Evolutionary conservation across 2,329 filamentous ascomycete genomes (phyloP).

Genomic region (Talaromyces amestolkiae): DNA sequence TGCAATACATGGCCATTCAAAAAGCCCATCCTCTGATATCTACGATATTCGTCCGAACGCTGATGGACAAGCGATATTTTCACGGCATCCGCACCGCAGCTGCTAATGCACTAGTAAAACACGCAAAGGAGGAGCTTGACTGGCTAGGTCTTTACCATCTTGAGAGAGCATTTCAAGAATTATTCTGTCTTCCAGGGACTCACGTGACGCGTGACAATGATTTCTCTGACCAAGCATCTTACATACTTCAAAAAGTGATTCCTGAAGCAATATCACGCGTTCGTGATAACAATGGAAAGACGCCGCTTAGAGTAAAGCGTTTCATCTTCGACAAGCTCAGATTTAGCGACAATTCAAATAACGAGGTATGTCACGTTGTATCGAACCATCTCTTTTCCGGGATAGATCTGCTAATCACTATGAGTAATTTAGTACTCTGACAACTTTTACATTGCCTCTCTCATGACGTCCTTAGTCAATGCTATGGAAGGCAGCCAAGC

Average conservation of each 20-base stretch:
- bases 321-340: conserved; percentile 87
- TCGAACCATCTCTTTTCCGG: neutral
- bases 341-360: conserved; percentile 92
- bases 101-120: conserved; percentile 71
- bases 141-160: conserved; percentile 83
- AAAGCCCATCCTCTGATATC: conserved; percentile 76
- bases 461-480: conserved; percentile 65
- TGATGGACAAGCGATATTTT: conserved; percentile 90
- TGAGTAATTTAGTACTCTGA: conserved; percentile 67
- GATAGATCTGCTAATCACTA: neutral
- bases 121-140: conserved; percentile 67
- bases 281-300: conserved; percentile 70
- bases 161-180: conserved; percentile 77
- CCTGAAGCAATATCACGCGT: conserved; percentile 76
- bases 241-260: conserved; percentile 80
- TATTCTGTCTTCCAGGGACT: conserved; percentile 79
- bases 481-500: conserved; percentile 50
- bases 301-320: conserved; percentile 72
- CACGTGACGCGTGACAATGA: conserved; percentile 84
- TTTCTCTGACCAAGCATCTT: conserved; percentile 81
- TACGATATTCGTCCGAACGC: conserved; percentile 81
- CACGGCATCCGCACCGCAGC: conserved; percentile 88
- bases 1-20: conserved; percentile 69
- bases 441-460: conserved; percentile 77
- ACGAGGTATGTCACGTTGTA: conserved; percentile 48